phyloP scores from a whole-genome alignment of 768 basidiomycete species.

The Leccinum arenicola region DNA sequence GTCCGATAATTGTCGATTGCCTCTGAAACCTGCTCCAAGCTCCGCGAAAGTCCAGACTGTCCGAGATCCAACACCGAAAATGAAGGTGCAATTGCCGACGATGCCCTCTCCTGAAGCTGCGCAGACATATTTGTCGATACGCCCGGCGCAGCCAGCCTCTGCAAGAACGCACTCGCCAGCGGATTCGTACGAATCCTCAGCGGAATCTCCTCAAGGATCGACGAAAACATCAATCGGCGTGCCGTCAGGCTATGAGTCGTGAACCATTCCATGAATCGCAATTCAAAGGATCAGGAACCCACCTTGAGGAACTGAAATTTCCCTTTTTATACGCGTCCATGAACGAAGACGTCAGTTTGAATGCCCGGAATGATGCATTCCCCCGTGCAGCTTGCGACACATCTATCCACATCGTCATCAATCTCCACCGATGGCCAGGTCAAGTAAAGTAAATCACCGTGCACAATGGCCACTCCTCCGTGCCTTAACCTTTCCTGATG shows the following conservation, averaged over 20 bases:
- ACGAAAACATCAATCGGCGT: conserved; percentile 81
- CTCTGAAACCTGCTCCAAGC: conserved; percentile 83
- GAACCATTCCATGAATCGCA: conserved; percentile 4
- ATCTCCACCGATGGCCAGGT: neutral
- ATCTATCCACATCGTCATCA: conserved; percentile 45
- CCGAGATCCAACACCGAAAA: conserved; percentile 73
- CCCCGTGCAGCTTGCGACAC: conserved; percentile 75
- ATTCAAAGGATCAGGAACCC: conserved; percentile 17
- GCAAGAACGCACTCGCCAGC: conserved; percentile 75
- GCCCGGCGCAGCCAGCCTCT: conserved; percentile 50
- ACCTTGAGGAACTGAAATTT: conserved; percentile 87
- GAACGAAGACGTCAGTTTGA: conserved; percentile 76
- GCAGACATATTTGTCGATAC: conserved; percentile 36
- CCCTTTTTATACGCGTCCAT: conserved; percentile 77
- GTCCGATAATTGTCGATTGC: conserved; percentile 82
- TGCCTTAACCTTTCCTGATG: conserved; percentile 85
- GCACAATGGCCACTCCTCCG: conserved; percentile 81
- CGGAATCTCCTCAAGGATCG: conserved; percentile 83
- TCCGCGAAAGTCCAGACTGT: conserved; percentile 63
- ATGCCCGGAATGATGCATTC: conserved; percentile 87
- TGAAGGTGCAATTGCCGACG: conserved; percentile 51
- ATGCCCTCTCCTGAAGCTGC: conserved; percentile 37
- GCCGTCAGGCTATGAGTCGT: conserved; percentile 59
- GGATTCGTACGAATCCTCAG: conserved; percentile 81
- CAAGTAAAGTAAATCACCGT: conserved; percentile 51